Conservation (phyloP, 306 rosid species). For the Begonia peltatifolia region DNA sequence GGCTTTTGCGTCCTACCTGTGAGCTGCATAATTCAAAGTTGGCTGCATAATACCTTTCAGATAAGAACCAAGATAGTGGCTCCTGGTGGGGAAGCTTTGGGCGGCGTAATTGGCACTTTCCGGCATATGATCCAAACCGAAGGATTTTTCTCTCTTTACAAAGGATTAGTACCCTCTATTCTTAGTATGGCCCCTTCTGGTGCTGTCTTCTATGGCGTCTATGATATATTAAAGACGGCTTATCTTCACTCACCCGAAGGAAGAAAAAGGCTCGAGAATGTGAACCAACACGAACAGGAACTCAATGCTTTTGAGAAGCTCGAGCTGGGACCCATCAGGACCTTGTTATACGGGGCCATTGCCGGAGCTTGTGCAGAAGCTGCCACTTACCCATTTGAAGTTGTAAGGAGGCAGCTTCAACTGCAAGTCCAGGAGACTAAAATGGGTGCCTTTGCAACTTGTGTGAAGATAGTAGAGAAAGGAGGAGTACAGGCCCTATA, state of each 20-base stretch:
- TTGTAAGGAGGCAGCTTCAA: constrained; percentile 83
- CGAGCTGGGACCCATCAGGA: constrained; percentile 81
- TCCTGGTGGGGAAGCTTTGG: constrained; percentile 91
- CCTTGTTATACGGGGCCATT: constrained; percentile 78
- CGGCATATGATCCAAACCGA: constrained; percentile 71
- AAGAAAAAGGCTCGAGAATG: constrained; percentile 49
- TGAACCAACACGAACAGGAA: constrained; percentile 56
- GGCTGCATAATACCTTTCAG: constrained; percentile 26
- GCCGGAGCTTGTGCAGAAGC: constrained; percentile 98
- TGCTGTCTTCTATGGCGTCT: constrained; percentile 91
- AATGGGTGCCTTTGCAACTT: constrained; percentile 72
- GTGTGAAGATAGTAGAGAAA: constrained; percentile 54
- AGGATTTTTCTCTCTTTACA: constrained; percentile 86
- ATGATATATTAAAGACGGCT: constrained; percentile 69
- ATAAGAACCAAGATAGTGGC: constrained; percentile 91
- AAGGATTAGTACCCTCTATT: constrained; percentile 88
- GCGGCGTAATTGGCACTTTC: constrained; percentile 87
- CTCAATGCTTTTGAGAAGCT: constrained; percentile 77
- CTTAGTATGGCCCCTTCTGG: constrained; percentile 95
- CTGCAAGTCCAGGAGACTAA: constrained; percentile 68
- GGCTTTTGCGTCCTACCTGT: no score
- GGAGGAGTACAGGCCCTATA: constrained; percentile 87
- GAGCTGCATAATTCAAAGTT: not conserved
- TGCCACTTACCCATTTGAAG: constrained; percentile 90
- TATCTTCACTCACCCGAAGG: constrained; percentile 90